These are phyloP conservation scores for Leccinum broughii DNA, from an alignment of 768 basidiomycete genomes.

Conservation along the genomic window DNA sequence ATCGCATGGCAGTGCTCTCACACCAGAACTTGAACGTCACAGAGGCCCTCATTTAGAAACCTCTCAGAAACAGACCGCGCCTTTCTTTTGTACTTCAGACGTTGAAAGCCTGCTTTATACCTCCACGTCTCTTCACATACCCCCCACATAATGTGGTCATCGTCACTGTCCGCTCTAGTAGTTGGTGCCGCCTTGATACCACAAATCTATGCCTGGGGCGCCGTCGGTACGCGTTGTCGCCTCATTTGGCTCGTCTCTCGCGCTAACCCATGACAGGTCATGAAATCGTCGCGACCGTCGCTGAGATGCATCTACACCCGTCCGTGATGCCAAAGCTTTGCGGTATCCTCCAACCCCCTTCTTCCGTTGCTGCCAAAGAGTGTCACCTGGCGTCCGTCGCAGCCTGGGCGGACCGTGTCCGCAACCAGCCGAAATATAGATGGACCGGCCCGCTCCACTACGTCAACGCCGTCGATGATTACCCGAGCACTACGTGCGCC, in stretches of 20 bases:
- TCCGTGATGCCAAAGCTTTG: constrained; percentile 65
- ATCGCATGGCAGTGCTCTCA: too few relatives aligned
- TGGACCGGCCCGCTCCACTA: constrained; percentile 81
- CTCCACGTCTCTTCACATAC: constrained; percentile 7
- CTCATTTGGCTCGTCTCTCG: not conserved
- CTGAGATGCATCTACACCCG: constrained; percentile 87
- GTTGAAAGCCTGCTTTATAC: constrained; percentile 3
- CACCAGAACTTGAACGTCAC: too few relatives aligned
- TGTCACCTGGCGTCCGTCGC: constrained; percentile 86
- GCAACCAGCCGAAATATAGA: constrained; percentile 50
- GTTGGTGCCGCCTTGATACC: constrained; percentile 25
- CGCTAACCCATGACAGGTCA: constrained; percentile 55
- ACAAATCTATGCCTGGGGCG: constrained; percentile 40
- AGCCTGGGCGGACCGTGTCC: constrained; percentile 82
- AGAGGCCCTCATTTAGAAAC: constrained; percentile 10
- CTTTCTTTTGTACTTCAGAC: not conserved
- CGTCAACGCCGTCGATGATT: constrained; percentile 70
- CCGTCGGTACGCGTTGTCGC: constrained; percentile 32
- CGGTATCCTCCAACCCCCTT: constrained; percentile 53
- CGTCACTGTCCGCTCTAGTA: constrained; percentile 14
- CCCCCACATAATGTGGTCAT: constrained; percentile 21
- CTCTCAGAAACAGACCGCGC: constrained; percentile 2
- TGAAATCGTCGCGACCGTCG: constrained; percentile 91
- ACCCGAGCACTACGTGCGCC: constrained; percentile 71
- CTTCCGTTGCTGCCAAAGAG: constrained; percentile 32